Evolutionary conservation across 2,329 filamentous ascomycete genomes (phyloP), one percentile per base, ranked within the genome.

Genomic region (Fusarium newnesense): DNA sequence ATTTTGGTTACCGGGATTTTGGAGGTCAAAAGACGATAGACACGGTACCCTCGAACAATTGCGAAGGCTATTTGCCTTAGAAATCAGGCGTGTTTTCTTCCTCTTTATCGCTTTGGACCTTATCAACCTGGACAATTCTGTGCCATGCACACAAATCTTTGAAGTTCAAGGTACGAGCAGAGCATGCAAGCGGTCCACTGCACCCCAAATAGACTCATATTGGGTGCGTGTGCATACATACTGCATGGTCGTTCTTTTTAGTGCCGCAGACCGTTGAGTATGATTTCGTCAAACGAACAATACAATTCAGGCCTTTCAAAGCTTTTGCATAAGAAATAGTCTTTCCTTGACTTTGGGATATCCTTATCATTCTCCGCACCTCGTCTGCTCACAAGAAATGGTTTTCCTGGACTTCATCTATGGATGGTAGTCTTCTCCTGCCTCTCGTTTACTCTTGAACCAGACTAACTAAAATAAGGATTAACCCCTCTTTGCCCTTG

Each of bases 401-500:
- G 34, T 15, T 24, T 24, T 28, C 15, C 32, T 26, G 43, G 30
- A 36, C 19, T 32, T 34, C 26, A n/a, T 58, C 49, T 34, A 40
- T 44, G 36, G 46, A 53, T 42, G 28, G 50, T 62, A 50, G 52
- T 50, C 32, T 66, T 60, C 42, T 54, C 60, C 70, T 58, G 52
- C 54, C 42, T 67, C 67, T 59, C 54, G 60, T 56, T 43, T 56
- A 42, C 42, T 60, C 50, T 54, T 28, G 19, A 60, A 44, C 46
- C 43, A 68, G 43, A 49, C 56, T 50, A 63, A 44, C 24, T 32
- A 19, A 36, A 47, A 49, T 58, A 65, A 65, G 63, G 47, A 58
- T 65, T 32, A 59, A 67, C 65, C 65, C 70, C 66, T 73, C 63
- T 56, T 71, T 57, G 37, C 67, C 53, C 66, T 66, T 50, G 67